phyloP scores from a whole-genome alignment of 2,329 filamentous ascomycete genomes.

The Aspergillus sp. region DNA sequence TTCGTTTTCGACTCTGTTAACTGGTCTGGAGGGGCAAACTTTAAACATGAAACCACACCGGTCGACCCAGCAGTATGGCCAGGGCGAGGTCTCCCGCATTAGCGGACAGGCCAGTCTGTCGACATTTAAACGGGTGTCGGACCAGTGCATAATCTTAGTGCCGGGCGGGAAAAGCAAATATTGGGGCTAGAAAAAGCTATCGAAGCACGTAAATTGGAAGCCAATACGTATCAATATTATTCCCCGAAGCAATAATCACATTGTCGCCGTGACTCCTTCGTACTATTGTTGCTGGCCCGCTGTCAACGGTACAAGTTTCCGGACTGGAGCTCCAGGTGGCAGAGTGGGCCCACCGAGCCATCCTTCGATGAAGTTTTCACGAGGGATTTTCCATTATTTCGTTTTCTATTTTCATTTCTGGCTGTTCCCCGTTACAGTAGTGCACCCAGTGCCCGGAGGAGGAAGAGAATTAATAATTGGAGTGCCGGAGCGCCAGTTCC shows the following conservation, averaged over 20 bases:
- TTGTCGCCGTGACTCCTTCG: neutral
- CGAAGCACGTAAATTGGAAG: neutral
- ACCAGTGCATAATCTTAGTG: neutral
- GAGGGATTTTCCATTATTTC: constrained; percentile 2
- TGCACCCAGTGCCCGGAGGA: too few relatives aligned
- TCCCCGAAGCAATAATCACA: neutral
- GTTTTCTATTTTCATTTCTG: too few relatives aligned
- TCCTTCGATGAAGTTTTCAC: constrained; percentile 1
- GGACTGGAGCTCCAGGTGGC: neutral
- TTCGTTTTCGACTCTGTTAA: neutral
- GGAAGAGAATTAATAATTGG: neutral
- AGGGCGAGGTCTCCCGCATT: constrained; percentile 30
- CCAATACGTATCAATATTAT: neutral
- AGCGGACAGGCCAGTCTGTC: constrained; percentile 19
- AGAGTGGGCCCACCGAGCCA: neutral
- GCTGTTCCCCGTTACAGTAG: too few relatives aligned
- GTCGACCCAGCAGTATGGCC: constrained; percentile 28
- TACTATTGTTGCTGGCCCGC: neutral
- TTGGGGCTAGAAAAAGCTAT: neutral
- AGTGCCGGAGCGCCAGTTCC: neutral
- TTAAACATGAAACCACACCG: constrained; percentile 26
- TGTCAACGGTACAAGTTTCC: constrained; percentile 4
- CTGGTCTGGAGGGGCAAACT: constrained; percentile 9
- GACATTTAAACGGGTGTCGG: constrained; percentile 10
- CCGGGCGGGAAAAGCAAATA: neutral